A percentile compares a stretch with the other conserved stretches of the same genome.
Evolutionary conservation across 352 stramenopile genomes (phyloP).

Genomic region (Globisporangium okanoganense): DNA sequence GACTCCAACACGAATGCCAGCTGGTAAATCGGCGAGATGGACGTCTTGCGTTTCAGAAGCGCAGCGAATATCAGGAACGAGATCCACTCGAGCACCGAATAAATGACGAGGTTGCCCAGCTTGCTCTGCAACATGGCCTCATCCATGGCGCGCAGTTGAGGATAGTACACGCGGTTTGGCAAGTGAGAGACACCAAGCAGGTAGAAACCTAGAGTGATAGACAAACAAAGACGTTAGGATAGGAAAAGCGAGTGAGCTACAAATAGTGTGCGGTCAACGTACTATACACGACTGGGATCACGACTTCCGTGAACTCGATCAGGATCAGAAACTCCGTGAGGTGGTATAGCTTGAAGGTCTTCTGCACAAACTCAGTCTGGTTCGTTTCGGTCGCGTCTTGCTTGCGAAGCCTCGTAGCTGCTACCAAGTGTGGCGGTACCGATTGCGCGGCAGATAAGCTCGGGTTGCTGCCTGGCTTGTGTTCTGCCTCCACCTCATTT

Average conservation of each 20-base stretch:
- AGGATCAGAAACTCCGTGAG: constrained; percentile 2
- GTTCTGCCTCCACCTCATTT: too few relatives aligned
- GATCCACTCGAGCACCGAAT: not conserved
- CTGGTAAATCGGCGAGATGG: not conserved
- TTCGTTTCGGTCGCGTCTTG: not conserved
- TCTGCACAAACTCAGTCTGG: not conserved
- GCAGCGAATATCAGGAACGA: not conserved
- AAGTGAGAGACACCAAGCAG: not conserved
- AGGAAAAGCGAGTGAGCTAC: too few relatives aligned
- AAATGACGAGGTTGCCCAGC: not conserved
- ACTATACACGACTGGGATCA: not conserved
- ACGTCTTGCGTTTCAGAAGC: not conserved
- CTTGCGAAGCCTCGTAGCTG: too few relatives aligned
- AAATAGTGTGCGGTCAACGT: too few relatives aligned
- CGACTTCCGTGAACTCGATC: not conserved
- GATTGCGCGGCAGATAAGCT: not conserved
- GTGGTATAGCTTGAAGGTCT: not conserved
- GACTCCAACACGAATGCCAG: not conserved
- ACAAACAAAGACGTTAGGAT: not conserved
- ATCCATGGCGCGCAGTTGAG: not conserved
- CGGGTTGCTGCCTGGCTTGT: too few relatives aligned
- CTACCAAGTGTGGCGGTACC: not conserved
- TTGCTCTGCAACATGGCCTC: not conserved
- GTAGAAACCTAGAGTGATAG: not conserved
- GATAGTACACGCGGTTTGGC: not conserved